phyloP scores from a whole-genome alignment of 2,329 filamentous ascomycete species.

The Arthrobotrys sinensis region DNA sequence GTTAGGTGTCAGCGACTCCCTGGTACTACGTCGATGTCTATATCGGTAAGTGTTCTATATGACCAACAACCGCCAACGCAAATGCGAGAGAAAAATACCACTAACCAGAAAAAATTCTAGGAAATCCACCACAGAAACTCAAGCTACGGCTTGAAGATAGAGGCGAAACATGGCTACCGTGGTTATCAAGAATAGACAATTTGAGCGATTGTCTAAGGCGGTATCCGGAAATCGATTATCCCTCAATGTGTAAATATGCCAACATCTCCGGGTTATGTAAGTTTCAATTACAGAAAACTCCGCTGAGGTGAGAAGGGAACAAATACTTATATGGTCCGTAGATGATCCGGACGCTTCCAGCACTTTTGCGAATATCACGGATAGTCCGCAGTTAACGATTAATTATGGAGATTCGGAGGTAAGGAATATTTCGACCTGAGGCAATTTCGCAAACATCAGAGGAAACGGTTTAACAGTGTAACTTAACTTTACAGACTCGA shows the following conservation, averaged over 20 bases:
- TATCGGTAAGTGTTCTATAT: slow-evolving; percentile 36
- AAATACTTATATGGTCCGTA: slow-evolving; percentile 7
- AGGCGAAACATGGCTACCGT: slow-evolving; percentile 49
- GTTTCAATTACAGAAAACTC: slow-evolving; percentile 1
- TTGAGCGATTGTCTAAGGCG: slow-evolving; percentile 21
- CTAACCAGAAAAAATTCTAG: slow-evolving; percentile 15
- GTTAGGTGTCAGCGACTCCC: slow-evolving; percentile 40
- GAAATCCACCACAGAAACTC: slow-evolving; percentile 42
- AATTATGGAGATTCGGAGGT: slow-evolving; percentile 38
- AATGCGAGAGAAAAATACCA: background rate
- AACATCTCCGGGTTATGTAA: slow-evolving; percentile 49
- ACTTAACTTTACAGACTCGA: slow-evolving; percentile 7
- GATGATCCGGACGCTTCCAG: slow-evolving; percentile 29
- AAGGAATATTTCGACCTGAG: background rate
- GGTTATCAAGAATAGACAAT: slow-evolving; percentile 39
- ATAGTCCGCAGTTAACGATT: slow-evolving; percentile 22
- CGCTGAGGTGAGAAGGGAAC: background rate
- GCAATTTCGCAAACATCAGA: background rate
- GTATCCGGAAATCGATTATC: slow-evolving; percentile 33
- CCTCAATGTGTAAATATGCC: slow-evolving; percentile 41
- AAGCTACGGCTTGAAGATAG: slow-evolving; percentile 46
- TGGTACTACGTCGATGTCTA: slow-evolving; percentile 57
- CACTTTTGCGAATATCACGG: slow-evolving; percentile 41
- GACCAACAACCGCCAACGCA: slow-evolving; percentile 31
- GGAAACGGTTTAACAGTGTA: background rate